These are phyloP conservation scores for Lentithecium fluviatile DNA, from an alignment of 495 filamentous ascomycete genomes.

Conservation along the genomic window DNA sequence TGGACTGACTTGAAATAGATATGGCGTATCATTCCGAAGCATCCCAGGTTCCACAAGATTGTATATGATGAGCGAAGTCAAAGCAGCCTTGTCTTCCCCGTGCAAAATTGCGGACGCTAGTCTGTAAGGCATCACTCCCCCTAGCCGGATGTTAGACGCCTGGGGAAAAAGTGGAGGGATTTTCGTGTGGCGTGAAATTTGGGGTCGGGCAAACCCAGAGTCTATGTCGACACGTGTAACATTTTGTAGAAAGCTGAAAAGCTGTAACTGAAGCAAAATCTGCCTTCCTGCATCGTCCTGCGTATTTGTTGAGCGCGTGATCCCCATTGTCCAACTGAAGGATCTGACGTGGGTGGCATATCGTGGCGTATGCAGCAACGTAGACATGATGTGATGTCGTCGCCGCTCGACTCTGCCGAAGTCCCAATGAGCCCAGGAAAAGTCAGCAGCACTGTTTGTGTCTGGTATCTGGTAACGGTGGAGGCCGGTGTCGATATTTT, in stretches of 20 bases:
- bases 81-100: background rate
- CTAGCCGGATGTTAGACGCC: background rate
- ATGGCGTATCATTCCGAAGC: background rate
- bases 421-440: background rate
- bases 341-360: background rate
- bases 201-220: background rate
- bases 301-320: background rate
- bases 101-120: conserved; percentile 4
- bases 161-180: background rate
- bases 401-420: background rate
- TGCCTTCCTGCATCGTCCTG: background rate
- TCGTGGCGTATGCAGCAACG: background rate
- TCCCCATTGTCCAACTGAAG: conserved; percentile 2
- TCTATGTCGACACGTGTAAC: conserved; percentile 14
- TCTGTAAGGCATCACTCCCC: conserved; percentile 1
- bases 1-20: background rate
- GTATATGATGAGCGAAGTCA: background rate
- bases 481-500: conserved; percentile 2
- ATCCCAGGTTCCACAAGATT: background rate
- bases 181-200: background rate
- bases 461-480: conserved; percentile 5
- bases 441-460: background rate
- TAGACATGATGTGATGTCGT: background rate
- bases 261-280: background rate
- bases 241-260: background rate